These are phyloP conservation scores for Russula earlei DNA, from an alignment of 768 basidiomycete genomes.

Conservation along the genomic window DNA sequence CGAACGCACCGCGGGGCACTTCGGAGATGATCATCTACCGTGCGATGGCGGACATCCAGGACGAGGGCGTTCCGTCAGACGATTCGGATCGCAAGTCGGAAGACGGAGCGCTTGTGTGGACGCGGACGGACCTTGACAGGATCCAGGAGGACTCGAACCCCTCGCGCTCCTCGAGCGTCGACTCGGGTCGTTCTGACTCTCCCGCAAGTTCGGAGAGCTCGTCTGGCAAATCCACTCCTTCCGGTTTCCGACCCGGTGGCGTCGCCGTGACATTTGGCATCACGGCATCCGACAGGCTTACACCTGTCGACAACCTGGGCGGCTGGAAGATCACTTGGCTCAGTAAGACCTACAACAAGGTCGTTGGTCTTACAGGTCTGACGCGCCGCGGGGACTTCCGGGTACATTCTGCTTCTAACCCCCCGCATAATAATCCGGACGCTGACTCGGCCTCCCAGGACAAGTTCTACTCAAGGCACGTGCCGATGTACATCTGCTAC, in stretches of 20 bases:
- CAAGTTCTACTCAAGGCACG: slow-evolving; percentile 36
- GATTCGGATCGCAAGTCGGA: slow-evolving; percentile 1
- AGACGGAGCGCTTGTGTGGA: slow-evolving; percentile 1
- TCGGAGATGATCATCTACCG: slow-evolving; percentile 44
- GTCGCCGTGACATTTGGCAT: slow-evolving; percentile 40
- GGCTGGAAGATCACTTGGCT: slow-evolving; percentile 40
- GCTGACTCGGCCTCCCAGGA: slow-evolving; percentile 24
- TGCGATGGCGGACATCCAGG: slow-evolving; percentile 35
- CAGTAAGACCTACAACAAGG: slow-evolving; percentile 34
- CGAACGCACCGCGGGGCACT: slow-evolving; percentile 42
- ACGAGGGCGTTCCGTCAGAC: slow-evolving; percentile 21
- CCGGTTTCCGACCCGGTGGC: slow-evolving; percentile 22
- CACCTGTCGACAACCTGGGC: slow-evolving; percentile 35
- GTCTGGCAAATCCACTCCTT: slow-evolving; percentile 2
- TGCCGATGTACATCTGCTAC: slow-evolving; percentile 44
- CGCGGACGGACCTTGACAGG: slow-evolving; percentile 1
- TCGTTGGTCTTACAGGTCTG: slow-evolving; percentile 34
- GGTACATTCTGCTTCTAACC: slow-evolving; percentile 24
- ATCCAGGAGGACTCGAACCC: background rate
- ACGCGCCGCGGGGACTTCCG: slow-evolving; percentile 37
- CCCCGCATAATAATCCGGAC: no score
- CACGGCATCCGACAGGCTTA: slow-evolving; percentile 34
- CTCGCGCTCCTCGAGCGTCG: slow-evolving; percentile 2
- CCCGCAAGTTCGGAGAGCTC: background rate
- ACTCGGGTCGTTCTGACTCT: background rate